Base-by-base conservation (phyloP, 345 rosid genomes). In the Balakata baccata region DNA sequence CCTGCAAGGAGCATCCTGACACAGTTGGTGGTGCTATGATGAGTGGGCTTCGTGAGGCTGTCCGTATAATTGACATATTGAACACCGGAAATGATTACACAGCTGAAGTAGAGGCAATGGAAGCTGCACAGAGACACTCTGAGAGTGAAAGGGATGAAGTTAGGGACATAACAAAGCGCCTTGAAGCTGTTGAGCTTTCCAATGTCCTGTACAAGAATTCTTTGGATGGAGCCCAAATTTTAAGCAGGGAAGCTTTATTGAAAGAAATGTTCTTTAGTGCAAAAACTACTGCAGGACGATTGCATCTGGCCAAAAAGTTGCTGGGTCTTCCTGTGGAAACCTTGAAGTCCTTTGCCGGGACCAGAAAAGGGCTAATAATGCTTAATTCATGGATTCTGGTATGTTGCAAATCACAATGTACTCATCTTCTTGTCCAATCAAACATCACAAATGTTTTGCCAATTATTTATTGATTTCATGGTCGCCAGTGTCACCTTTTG, bases 1-100 rank as follows among this genome's bases (percentile, higher is more conserved):
- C 99, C 61, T 93, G 99, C 94, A 96, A 93, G 89, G 98, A 96
- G 87, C 98, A 96, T 87, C 99, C 99, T 75, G 99, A 96, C 82
- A 96, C 99, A 20, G 99, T 96, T 79, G 98, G 99, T 80, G 99
- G 99, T 82, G 99, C 99, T 63, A 91, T 96, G 99, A 84, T 93
- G 91, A 93, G 93, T 74, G 99, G 99, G 81, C 92, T 96, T 20
- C 89, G 99, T 25, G 99, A 96, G 86, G 99, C 99, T 29, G 99
- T 90, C 47, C 97, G 99, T 58, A 88, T 96, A 63, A 87, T 96
- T 78, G 98, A 90, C 86, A 89, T 93, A 85, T 77, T 96, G 43
- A 85, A 85, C 22, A 87, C 86, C 77, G 98, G 99, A 84, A 87
- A 86, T 81, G 99, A 96, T 84, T 86, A 86, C 83, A 85, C 91